Evolutionary conservation across 257 asterid species (phyloP).

Genomic region (Solanum pennellii): DNA sequence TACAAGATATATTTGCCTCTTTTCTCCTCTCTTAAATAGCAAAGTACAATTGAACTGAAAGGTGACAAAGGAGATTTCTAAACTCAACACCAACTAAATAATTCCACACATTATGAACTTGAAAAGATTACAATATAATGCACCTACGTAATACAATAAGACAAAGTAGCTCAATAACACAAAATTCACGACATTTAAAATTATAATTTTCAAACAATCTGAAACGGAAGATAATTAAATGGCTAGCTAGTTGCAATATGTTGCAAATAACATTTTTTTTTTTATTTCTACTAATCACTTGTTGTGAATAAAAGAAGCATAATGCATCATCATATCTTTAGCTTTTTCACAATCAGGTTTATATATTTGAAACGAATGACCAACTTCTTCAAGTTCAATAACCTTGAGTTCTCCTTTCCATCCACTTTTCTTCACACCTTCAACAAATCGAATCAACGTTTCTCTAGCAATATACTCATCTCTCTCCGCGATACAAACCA

Average conservation of each 20-base stretch:
- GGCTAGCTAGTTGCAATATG: background rate
- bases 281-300: background rate
- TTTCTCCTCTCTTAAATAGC: too few relatives aligned
- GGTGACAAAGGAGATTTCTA: background rate
- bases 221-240: background rate
- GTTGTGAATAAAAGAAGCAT: slow-evolving; percentile 21
- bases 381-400: slow-evolving; percentile 37
- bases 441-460: background rate
- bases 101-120: background rate
- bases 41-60: background rate
- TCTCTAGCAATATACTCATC: background rate
- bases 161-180: background rate
- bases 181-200: background rate
- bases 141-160: background rate
- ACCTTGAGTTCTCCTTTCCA: background rate
- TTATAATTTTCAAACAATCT: background rate
- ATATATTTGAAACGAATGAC: slow-evolving; percentile 22
- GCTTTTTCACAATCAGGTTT: slow-evolving; percentile 14
- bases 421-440: background rate
- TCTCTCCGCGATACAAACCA: background rate
- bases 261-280: background rate
- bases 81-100: background rate
- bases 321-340: slow-evolving; percentile 15
- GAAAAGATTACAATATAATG: background rate
- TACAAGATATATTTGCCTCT: too few relatives aligned